Evolutionary conservation across 345 rosid species (phyloP).

Genomic region (Eucalyptus pauciflora): DNA sequence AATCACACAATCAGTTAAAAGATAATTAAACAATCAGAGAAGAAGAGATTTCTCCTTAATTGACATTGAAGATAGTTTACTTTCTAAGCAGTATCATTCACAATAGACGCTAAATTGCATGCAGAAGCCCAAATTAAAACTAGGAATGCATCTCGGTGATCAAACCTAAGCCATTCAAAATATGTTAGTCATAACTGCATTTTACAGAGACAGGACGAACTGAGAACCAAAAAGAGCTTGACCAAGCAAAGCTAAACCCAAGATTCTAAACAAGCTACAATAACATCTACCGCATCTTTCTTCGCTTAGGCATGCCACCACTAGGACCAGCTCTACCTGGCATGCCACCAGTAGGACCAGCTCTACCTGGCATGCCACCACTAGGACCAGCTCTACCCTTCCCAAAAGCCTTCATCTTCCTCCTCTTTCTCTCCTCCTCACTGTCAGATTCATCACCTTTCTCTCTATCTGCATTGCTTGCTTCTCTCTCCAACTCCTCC

Average conservation of each 20-base stretch:
- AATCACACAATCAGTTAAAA: not conserved
- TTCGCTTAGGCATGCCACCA: constrained; percentile 28
- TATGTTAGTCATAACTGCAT: not conserved
- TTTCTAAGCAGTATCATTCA: not conserved
- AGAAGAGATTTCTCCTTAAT: not conserved
- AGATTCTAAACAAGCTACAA: not conserved
- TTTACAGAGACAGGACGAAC: not conserved
- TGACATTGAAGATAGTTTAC: not conserved
- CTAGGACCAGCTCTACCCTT: constrained; percentile 53
- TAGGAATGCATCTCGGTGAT: not conserved
- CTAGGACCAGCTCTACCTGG: constrained; percentile 42
- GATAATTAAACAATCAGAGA: not conserved
- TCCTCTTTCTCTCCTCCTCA: constrained; percentile 84
- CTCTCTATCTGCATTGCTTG: constrained; percentile 85
- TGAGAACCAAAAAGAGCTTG: not conserved
- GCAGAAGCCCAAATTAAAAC: not conserved
- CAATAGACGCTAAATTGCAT: not conserved
- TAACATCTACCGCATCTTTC: constrained; percentile 20
- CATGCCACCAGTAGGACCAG: constrained; percentile 29
- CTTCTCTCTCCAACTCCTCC: constrained; percentile 98
- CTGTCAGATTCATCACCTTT: constrained; percentile 83
- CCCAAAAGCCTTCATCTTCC: constrained; percentile 78
- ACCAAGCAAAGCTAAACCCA: not conserved
- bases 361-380: constrained; percentile 33
- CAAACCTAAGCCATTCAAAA: not conserved